Evolutionary conservation across 169 alveolate species (phyloP), one percentile per base, ranked within the genome.

Genomic region (Miamiensis avidus): DNA sequence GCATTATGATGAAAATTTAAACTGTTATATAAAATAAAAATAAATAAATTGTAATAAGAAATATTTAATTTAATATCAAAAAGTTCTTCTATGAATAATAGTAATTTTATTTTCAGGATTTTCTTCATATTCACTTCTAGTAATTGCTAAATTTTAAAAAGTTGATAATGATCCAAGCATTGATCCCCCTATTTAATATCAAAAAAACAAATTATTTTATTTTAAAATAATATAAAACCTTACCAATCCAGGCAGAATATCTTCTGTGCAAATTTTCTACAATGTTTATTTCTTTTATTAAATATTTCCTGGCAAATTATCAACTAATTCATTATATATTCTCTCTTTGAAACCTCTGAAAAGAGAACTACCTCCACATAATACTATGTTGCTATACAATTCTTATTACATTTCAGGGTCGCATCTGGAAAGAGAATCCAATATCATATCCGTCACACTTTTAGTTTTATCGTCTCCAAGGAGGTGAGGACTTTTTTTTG

Each of bases 241-340:
- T 34, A 77, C 89, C 86, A 27, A 85, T 85, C 90, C 90, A 86
- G 29, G 90, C 83, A 74, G 87, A 81, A 72, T 81, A 86, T 31
- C 84, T 79, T 29, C 90, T 79, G 64, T 79, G 84, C 15, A 74
- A 34, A 31, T 79, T 79, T 33, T 83, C 83, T 27, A 86, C 81
- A 34, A 81, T 81, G 65, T 86, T 86, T 34, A 86, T 81, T n/a
- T 86, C 27, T 83, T 75, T 64, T 86, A 49, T 28, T 85, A 31
- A 25, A 78, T 64, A 25, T 72, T 27, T 49, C 28, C 64, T n/a
- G 90, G 85, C 6, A 78, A 74, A 29, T 64, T 34, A 30, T 75
- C 20, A 1, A 65, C 30, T 30, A 86, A 28, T 31, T 86, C 90
- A 34, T 86, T 73, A n/a, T 86, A 34, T 0, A 86, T 33, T 74